These are phyloP conservation scores for Scedosporium boydii DNA, from an alignment of 2,329 filamentous ascomycete species.

Conservation along the genomic window DNA sequence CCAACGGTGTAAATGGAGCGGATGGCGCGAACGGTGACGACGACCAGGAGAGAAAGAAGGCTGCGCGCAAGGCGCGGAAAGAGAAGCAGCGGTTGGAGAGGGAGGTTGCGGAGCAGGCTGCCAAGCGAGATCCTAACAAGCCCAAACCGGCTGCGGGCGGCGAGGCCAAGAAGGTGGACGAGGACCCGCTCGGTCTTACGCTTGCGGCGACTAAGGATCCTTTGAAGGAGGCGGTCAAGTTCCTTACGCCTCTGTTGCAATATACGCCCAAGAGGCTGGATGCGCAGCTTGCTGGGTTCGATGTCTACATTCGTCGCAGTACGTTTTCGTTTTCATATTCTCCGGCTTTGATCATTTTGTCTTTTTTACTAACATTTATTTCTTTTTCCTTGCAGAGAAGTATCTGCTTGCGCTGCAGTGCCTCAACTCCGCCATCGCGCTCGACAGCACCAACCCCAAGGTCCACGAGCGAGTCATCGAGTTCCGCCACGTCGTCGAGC, in stretches of 20 bases:
- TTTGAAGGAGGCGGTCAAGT: slow-evolving; percentile 79
- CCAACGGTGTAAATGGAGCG: slow-evolving; percentile 52
- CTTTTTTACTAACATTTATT: background rate
- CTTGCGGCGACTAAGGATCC: slow-evolving; percentile 75
- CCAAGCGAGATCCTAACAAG: slow-evolving; percentile 79
- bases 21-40: slow-evolving; percentile 43
- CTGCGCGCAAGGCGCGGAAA: slow-evolving; percentile 80
- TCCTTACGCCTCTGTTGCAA: slow-evolving; percentile 71
- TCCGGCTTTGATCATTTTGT: background rate
- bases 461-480: slow-evolving; percentile 67
- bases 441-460: slow-evolving; percentile 60
- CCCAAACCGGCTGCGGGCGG: slow-evolving; percentile 49
- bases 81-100: slow-evolving; percentile 57
- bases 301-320: slow-evolving; percentile 81
- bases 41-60: slow-evolving; percentile 70
- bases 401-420: slow-evolving; percentile 80
- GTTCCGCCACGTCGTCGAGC: slow-evolving; percentile 55
- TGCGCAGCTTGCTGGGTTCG: slow-evolving; percentile 77
- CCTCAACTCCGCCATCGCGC: slow-evolving; percentile 59
- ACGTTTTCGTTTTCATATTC: slow-evolving; percentile 28
- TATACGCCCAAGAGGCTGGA: slow-evolving; percentile 73
- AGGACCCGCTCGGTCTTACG: slow-evolving; percentile 75
- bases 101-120: slow-evolving; percentile 67
- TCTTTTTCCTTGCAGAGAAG: slow-evolving; percentile 50
- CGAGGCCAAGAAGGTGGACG: slow-evolving; percentile 76